Conservation (phyloP, 2,329 filamentous ascomycete species). For the Botryotinia convoluta region DNA sequence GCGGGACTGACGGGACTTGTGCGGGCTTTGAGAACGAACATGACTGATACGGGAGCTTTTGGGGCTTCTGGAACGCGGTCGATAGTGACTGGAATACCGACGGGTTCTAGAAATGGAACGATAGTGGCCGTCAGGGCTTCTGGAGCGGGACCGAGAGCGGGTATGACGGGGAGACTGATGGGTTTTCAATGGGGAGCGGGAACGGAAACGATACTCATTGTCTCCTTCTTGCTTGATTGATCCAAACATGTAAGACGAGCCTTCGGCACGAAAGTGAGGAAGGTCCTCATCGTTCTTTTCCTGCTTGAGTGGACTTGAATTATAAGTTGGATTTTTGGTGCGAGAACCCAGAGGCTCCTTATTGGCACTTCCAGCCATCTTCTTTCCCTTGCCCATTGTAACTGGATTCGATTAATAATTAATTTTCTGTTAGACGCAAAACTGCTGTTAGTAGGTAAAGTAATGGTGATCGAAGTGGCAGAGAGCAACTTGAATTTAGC, state of each 20-base stretch:
- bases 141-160: background rate
- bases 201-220: background rate
- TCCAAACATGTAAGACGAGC: background rate
- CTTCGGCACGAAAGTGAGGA: background rate
- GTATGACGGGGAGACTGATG: background rate
- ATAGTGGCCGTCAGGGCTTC: background rate
- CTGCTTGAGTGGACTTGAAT: background rate
- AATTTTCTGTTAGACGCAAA: background rate
- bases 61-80: background rate
- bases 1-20: background rate
- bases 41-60: background rate
- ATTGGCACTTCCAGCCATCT: background rate
- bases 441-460: background rate
- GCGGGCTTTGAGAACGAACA: background rate
- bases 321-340: background rate
- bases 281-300: background rate
- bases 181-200: background rate
- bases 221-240: background rate
- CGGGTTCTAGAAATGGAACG: background rate
- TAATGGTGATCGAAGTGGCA: background rate
- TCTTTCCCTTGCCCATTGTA: background rate
- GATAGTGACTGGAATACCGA: background rate
- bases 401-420: background rate
- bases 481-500: background rate
- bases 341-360: background rate